A percentile compares a stretch with the other conserved stretches of the same genome.
Conservation (phyloP, 768 basidiomycete genomes). For the Russula compacta region DNA sequence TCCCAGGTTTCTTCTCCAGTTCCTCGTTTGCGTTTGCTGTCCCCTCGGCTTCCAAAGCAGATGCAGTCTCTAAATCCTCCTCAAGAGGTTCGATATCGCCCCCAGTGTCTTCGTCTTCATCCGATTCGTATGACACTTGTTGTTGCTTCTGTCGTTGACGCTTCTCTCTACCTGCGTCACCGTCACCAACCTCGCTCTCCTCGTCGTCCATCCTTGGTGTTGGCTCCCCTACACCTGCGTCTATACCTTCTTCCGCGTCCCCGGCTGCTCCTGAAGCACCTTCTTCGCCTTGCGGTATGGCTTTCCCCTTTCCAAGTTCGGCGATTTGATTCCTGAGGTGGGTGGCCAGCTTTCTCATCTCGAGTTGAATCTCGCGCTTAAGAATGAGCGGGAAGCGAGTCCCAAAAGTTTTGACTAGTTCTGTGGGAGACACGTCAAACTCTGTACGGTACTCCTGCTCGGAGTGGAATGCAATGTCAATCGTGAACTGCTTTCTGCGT, state of each 20-base stretch:
- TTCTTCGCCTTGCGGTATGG: slow-evolving; percentile 33
- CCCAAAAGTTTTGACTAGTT: slow-evolving; percentile 66
- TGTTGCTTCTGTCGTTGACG: slow-evolving; percentile 61
- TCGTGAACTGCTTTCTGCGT: slow-evolving; percentile 70
- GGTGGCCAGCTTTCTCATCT: slow-evolving; percentile 78
- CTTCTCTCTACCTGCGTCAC: slow-evolving; percentile 75
- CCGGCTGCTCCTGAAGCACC: slow-evolving; percentile 46
- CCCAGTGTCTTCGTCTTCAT: slow-evolving; percentile 51
- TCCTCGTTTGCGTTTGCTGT: slow-evolving; percentile 32
- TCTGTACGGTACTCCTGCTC: slow-evolving; percentile 73
- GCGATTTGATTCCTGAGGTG: slow-evolving; percentile 71
- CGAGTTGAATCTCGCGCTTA: slow-evolving; percentile 76
- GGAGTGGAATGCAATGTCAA: slow-evolving; percentile 82
- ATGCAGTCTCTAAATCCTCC: slow-evolving; percentile 53
- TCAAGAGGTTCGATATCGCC: slow-evolving; percentile 43
- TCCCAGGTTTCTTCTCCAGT: slow-evolving; percentile 26
- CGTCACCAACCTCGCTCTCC: slow-evolving; percentile 71
- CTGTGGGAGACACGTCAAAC: slow-evolving; percentile 63
- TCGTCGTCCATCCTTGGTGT: slow-evolving; percentile 43
- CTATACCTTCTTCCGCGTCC: slow-evolving; percentile 42
- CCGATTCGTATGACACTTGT: slow-evolving; percentile 68
- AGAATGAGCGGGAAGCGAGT: slow-evolving; percentile 69
- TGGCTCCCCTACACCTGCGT: slow-evolving; percentile 28
- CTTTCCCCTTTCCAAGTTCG: slow-evolving; percentile 76
- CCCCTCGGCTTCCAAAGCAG: slow-evolving; percentile 35